Base-by-base conservation (phyloP, 2,329 filamentous ascomycete genomes). In the Balansia obtecta region DNA sequence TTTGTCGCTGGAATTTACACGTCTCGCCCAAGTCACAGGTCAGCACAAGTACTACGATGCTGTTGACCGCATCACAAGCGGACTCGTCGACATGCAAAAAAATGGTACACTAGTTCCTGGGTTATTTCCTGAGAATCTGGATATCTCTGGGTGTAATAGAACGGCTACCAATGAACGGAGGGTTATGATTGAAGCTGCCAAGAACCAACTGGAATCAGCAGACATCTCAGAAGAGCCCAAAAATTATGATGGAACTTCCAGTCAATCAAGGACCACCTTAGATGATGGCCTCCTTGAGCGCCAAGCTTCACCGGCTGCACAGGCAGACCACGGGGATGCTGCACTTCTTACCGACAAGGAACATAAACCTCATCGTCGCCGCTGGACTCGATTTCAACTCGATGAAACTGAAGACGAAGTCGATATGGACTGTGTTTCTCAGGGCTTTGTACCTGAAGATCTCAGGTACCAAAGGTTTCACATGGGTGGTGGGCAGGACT, bases 31-130 rank as follows among this genome's bases (percentile, higher is more conserved):
- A 65, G 71, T 96, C 55, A 95, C 90, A 0, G 80, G 81, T 51
- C 74, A 91, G 53, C 68, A 83, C 57, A 89, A 83, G 63, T 96
- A 94, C 68, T 96, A 94, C 62, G 90, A 95, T 68, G 89, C 88
- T 15, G 75, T 95, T 53, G 86, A 88, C 46, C 83, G 89, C 53
- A 86, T 96, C 59, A 94, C 88, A 16, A 74, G 95, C 61, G 83
- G 83, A 8, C 74, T 96, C 27, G 79, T 89, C 54, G 77, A 83
- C 48, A 80, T 83, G 68, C 88, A 95, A 68, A 78, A 82, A 57
- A 70, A 71, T 2, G 77, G 73, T 5, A 90, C 85, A 1, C 73
- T 74, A 3, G 70, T 95, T 8, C 80, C 85, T 1, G 89, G 90
- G 2, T 77, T 95, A 59, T 95, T 91, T 71, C 88, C 90, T 0